A percentile compares a stretch with the other conserved stretches of the same genome.
phyloP scores from a whole-genome alignment of 2,329 filamentous ascomycete genomes.

The Diaporthe sp. region DNA sequence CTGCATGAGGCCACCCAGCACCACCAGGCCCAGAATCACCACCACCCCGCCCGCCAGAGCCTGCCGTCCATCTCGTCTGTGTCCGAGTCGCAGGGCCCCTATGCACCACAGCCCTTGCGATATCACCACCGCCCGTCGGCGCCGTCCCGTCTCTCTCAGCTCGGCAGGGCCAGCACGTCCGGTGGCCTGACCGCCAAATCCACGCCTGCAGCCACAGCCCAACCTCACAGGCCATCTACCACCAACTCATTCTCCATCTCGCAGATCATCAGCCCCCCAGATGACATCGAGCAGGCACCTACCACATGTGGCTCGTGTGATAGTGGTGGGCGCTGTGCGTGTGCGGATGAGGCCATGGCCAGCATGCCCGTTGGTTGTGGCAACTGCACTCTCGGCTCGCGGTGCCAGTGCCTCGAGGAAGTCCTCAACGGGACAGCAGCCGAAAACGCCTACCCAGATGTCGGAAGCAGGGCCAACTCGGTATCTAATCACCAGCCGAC shows the following conservation, averaged over 20 bases:
- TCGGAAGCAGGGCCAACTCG: conserved; percentile 41
- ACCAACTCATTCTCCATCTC: conserved; percentile 64
- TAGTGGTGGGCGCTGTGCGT: conserved; percentile 67
- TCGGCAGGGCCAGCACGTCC: conserved; percentile 39
- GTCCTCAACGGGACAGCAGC: conserved; percentile 52
- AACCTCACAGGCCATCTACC: conserved; percentile 47
- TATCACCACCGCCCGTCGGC: conserved; percentile 42
- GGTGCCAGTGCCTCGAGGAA: conserved; percentile 73
- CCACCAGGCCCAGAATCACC: neutral
- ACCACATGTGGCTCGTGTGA: conserved; percentile 71
- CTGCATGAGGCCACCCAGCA: conserved; percentile 38
- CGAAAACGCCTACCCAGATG: conserved; percentile 34
- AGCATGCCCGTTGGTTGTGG: conserved; percentile 72
- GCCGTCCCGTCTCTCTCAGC: conserved; percentile 35
- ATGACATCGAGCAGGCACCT: conserved; percentile 55
- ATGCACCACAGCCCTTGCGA: conserved; percentile 39
- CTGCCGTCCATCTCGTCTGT: conserved; percentile 41
- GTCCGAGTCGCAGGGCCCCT: conserved; percentile 30
- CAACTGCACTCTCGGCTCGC: conserved; percentile 73
- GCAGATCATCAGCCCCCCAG: conserved; percentile 69
- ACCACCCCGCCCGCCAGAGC: conserved; percentile 40
- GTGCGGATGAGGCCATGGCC: conserved; percentile 71
- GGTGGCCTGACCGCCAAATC: conserved; percentile 36
- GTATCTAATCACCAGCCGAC: conserved; percentile 11
- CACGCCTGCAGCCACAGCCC: conserved; percentile 39